Evolutionary conservation across 768 basidiomycete species (phyloP).

Genomic region (Roridomyces roridus): DNA sequence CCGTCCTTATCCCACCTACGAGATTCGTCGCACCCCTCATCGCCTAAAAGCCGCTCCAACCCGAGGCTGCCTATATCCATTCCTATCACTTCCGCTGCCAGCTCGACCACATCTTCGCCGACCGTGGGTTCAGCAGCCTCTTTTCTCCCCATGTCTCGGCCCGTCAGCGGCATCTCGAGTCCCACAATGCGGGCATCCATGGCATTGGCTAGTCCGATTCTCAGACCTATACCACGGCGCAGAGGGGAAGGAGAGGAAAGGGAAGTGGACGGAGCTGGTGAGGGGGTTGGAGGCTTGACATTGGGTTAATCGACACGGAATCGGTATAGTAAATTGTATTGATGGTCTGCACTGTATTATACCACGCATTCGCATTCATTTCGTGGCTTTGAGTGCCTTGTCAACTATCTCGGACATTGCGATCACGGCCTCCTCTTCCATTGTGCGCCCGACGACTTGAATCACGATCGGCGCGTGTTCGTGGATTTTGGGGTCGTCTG

Average conservation of each 20-base stretch:
- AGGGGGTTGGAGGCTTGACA: conserved; percentile 72
- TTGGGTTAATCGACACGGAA: conserved; percentile 38
- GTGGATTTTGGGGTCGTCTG: conserved; percentile 15
- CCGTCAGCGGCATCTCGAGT: conserved; percentile 68
- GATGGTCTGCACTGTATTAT: conserved; percentile 20
- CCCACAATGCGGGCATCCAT: conserved; percentile 77
- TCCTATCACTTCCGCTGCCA: conserved; percentile 63
- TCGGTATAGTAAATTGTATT: background rate
- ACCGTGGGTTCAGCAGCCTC: conserved; percentile 58
- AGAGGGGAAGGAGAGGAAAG: conserved; percentile 65
- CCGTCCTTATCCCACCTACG: conserved; percentile 76
- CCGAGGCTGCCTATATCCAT: conserved; percentile 68
- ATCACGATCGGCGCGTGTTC: conserved; percentile 64
- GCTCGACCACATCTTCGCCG: conserved; percentile 77
- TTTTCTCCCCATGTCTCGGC: conserved; percentile 48
- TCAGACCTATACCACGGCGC: conserved; percentile 69
- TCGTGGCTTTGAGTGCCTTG: conserved; percentile 46
- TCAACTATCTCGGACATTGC: conserved; percentile 73
- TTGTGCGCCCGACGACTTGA: conserved; percentile 71
- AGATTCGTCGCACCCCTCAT: conserved; percentile 57
- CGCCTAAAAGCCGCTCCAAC: conserved; percentile 55
- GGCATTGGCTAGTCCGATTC: conserved; percentile 76
- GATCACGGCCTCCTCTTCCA: conserved; percentile 80
- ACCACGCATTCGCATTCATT: conserved; percentile 20
- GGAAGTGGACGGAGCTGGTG: conserved; percentile 81